Conservation (phyloP, 805 yeast species). For the fission yeast (Schizosaccharomyces pombe) region DNA sequence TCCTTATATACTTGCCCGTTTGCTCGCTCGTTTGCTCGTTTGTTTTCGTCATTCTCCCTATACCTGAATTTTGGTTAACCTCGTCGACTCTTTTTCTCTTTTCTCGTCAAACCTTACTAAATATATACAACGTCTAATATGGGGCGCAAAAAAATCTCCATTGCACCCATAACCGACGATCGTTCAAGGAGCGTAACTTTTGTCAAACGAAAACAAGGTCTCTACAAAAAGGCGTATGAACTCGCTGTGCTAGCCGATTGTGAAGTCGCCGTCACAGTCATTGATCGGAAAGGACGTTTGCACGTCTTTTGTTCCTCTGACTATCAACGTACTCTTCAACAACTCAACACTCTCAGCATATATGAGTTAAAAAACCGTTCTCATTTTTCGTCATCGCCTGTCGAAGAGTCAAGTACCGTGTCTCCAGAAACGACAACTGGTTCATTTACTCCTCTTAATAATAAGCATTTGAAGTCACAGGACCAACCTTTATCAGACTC, state of each 20-base stretch:
- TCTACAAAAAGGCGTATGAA: constrained; percentile 62
- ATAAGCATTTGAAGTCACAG: too few species aligned
- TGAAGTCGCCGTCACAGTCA: constrained; percentile 71
- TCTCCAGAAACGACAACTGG: not conserved
- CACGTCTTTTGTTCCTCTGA: constrained; percentile 66
- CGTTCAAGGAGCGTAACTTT: constrained; percentile 54
- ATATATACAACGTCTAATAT: constrained; percentile 17
- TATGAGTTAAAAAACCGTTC: not conserved
- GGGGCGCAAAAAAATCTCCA: constrained; percentile 94
- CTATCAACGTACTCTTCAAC: not conserved
- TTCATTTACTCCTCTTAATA: too few species aligned
- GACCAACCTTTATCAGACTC: too few species aligned
- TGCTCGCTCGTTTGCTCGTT: too few species aligned
- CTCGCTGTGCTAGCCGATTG: constrained; percentile 78
- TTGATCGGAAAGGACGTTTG: constrained; percentile 53
- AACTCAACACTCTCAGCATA: not conserved
- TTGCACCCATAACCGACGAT: constrained; percentile 75
- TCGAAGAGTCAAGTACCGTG: not conserved
- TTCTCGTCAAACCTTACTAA: not conserved
- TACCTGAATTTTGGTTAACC: too few species aligned
- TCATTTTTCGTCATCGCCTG: not conserved
- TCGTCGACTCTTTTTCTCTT: not conserved
- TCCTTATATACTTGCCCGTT: too few species aligned
- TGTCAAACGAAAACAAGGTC: constrained; percentile 81
- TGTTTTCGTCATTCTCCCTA: too few species aligned